Evolutionary conservation across 768 basidiomycete species (phyloP).

Genomic region (Tulasnella sp.): DNA sequence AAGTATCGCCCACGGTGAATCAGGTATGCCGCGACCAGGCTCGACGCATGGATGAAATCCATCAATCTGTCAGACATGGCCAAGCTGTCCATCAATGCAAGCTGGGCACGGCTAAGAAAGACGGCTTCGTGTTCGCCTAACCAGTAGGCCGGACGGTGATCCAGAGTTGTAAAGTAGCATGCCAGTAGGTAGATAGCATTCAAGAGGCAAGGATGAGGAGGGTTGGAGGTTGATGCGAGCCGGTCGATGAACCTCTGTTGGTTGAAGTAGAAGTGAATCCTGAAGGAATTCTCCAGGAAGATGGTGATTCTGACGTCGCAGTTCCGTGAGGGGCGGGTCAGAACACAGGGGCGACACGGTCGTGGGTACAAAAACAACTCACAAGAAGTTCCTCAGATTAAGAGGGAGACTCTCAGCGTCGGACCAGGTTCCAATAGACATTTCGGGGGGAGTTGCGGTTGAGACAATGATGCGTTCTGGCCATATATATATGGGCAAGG

Average conservation of each 20-base stretch:
- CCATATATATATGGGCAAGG: not conserved
- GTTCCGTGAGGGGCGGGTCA: not conserved
- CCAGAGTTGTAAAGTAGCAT: slow-evolving; percentile 26
- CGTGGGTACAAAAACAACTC: not conserved
- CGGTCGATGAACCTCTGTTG: not conserved
- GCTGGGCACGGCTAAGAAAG: slow-evolving; percentile 31
- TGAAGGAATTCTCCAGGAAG: slow-evolving; percentile 10
- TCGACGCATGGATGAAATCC: slow-evolving; percentile 18
- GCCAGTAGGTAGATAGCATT: slow-evolving; percentile 34
- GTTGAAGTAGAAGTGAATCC: slow-evolving; percentile 19
- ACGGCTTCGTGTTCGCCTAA: slow-evolving; percentile 28
- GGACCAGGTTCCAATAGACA: slow-evolving; percentile 9
- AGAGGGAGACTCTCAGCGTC: not conserved
- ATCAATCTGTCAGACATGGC: slow-evolving; percentile 31
- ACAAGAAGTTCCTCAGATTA: slow-evolving; percentile 12
- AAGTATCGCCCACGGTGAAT: slow-evolving; percentile 3
- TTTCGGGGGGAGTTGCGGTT: slow-evolving; percentile 13
- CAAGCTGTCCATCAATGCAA: slow-evolving; percentile 30
- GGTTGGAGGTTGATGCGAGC: slow-evolving; percentile 22
- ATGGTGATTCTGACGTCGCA: not conserved
- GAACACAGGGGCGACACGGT: not conserved
- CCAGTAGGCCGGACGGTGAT: slow-evolving; percentile 8
- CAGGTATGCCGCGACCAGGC: slow-evolving; percentile 27
- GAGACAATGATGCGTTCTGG: not conserved
- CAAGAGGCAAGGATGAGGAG: slow-evolving; percentile 33